A percentile compares a stretch with the other conserved stretches of the same genome.
Evolutionary conservation across 768 basidiomycete genomes (phyloP).

Genomic region (Mrakia frigida): DNA sequence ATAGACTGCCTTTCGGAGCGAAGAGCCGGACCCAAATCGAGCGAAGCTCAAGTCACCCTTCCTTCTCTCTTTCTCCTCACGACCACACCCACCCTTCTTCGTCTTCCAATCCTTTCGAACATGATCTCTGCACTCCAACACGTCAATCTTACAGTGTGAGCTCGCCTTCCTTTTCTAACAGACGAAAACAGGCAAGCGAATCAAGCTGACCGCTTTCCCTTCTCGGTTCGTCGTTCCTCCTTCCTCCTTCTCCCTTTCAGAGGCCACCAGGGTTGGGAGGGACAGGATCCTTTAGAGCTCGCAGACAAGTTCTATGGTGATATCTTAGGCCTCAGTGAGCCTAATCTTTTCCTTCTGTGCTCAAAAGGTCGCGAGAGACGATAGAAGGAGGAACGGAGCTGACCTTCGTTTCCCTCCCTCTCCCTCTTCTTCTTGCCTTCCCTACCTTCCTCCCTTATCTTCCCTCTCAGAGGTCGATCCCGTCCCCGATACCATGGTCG

Average conservation of each 20-base stretch:
- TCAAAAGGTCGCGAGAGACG: too few species aligned
- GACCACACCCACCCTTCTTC: too few species aligned
- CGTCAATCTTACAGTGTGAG: constrained; percentile 19
- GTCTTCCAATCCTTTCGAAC: too few species aligned
- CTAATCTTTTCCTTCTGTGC: too few species aligned
- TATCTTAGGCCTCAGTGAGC: constrained; percentile 19
- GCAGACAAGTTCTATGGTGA: constrained; percentile 27
- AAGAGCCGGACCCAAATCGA: too few species aligned
- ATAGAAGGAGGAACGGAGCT: not conserved
- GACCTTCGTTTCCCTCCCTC: not conserved
- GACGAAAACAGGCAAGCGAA: too few species aligned
- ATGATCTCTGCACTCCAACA: constrained; percentile 18
- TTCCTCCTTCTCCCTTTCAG: not conserved
- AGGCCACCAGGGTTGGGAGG: not conserved
- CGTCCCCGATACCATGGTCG: constrained; percentile 15
- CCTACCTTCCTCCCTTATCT: not conserved
- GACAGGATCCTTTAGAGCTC: not conserved
- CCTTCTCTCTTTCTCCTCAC: too few species aligned
- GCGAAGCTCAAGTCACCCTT: too few species aligned
- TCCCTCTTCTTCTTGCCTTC: not conserved
- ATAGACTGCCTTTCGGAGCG: too few species aligned
- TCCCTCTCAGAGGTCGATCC: not conserved
- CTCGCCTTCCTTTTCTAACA: not conserved
- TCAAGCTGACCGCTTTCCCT: not conserved
- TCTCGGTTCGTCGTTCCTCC: not conserved